These are phyloP conservation scores for Eurotiales sp. DNA, from an alignment of 2,329 filamentous ascomycete genomes.

Conservation along the genomic window DNA sequence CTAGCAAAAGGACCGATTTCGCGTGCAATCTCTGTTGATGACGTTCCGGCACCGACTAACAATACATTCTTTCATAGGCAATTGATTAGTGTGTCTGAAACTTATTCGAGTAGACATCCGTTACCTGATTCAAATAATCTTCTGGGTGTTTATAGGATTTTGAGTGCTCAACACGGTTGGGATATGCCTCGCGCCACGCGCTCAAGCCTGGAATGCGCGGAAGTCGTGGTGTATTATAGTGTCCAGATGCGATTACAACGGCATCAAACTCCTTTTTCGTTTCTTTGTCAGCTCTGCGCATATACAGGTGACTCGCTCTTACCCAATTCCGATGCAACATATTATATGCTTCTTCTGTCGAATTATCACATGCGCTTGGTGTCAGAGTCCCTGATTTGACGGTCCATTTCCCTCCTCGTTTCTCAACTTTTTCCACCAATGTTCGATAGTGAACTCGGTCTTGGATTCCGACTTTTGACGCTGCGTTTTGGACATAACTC, in stretches of 20 bases:
- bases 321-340: constrained; percentile 2
- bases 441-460: background rate
- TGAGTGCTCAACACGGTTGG: constrained; percentile 47
- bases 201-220: constrained; percentile 48
- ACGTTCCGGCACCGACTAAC: constrained; percentile 54
- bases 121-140: constrained; percentile 52
- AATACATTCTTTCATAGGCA: constrained; percentile 47
- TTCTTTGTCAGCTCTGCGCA: background rate
- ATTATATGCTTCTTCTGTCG: background rate
- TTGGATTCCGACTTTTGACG: background rate
- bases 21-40: constrained; percentile 52
- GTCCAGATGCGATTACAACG: constrained; percentile 52
- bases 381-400: background rate
- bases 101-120: constrained; percentile 27
- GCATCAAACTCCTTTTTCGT: constrained; percentile 41
- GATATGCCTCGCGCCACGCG: constrained; percentile 45
- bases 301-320: background rate
- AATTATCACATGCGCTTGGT: background rate
- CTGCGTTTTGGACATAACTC: constrained; percentile 5
- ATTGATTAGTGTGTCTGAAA: constrained; percentile 25
- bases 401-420: constrained; percentile 2
- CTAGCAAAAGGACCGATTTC: constrained; percentile 46
- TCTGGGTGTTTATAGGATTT: constrained; percentile 49
- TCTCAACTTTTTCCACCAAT: constrained; percentile 1
- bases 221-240: constrained; percentile 50